Base-by-base conservation (phyloP, 176 grass and related monocot genomes). In the Eremochloa ophiuroides region DNA sequence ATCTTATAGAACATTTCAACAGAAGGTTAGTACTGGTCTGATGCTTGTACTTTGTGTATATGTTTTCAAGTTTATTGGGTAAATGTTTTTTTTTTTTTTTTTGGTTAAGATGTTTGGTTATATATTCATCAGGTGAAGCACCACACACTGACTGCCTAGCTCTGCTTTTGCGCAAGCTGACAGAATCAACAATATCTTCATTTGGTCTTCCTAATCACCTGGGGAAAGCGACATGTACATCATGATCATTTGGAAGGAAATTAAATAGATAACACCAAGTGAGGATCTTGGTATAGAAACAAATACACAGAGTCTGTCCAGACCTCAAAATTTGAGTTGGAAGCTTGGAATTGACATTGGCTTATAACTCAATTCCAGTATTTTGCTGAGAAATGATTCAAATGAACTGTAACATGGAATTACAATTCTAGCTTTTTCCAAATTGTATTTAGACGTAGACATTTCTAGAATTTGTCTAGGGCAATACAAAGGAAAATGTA, bases 11-110 rank as follows among this genome's bases (percentile, higher is more conserved):
- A 69, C 20, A 69, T 31, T n/a, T 17, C 70, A 47, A 82, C 34
- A 65, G 31, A 84, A 88, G 87, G 87, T 88, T 50, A 48, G 62
- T 69, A 34, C 31, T 84, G 38, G 2, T 39, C 34, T 8, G 34
- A 71, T 56, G 48, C 73, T 65, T 47, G 34, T 48, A 17, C 43
- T 38, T 60, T 29, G 10, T 22, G 41, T 60, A 37, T 23, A 67
- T 40, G 0, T 60, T 87, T 73, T 79, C 14, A 14, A 48, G 60
- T 4, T 46, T 38, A 48, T 68, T 18, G 0, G 7, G 16, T 78
- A 84, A 38, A 30, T 67, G 0, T 3, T 23, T 56, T 3, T 11
- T 69, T 79, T 67, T 0, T 3, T 23, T 56, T 3, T 11, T 69
- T 79, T 67, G 60, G 30, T 29, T 79, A 59, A 67, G 10, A 73